Evolutionary conservation across 1,284 basidiomycete genomes (phyloP).

Genomic region (Cronartium quercuum): DNA sequence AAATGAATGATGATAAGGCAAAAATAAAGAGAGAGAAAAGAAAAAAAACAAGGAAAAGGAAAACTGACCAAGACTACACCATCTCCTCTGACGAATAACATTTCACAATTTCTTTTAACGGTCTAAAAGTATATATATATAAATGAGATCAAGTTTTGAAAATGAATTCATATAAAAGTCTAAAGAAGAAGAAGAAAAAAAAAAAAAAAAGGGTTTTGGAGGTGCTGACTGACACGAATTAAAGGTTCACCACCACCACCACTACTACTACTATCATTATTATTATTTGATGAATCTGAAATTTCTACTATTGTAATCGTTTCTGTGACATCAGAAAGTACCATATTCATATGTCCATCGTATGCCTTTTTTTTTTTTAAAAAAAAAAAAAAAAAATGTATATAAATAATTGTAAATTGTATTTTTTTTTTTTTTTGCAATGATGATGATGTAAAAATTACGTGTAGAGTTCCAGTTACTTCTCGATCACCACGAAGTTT

Average conservation of each 20-base stretch:
- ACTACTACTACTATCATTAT: no score
- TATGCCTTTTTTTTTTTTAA: conserved; percentile 73
- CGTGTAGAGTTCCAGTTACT: conserved; percentile 85
- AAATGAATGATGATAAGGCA: background rate
- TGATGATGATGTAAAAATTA: conserved; percentile 29
- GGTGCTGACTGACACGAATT: conserved; percentile 49
- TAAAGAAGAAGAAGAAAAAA: conserved; percentile 7
- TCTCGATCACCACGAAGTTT: conserved; percentile 94
- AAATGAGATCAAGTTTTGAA: background rate
- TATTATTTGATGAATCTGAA: conserved; percentile 48
- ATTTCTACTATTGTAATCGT: conserved; percentile 85
- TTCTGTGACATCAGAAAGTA: conserved; percentile 94
- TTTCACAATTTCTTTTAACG: conserved; percentile 88
- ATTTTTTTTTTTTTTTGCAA: conserved; percentile 55
- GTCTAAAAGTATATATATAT: conserved; percentile 55
- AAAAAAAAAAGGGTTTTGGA: conserved; percentile 50
- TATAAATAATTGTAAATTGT: conserved; percentile 65
- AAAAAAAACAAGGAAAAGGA: background rate
- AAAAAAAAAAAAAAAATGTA: background rate
- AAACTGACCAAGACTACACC: conserved; percentile 50
- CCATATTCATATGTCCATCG: conserved; percentile 99
- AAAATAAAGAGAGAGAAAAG: no score
- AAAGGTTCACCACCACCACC: conserved; percentile 35
- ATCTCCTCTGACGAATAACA: conserved; percentile 79
- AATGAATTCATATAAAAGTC: background rate